Evolutionary conservation across 495 filamentous ascomycete species (phyloP), one percentile per base, ranked within the genome.

Genomic region (Venustampulla echinocandica): DNA sequence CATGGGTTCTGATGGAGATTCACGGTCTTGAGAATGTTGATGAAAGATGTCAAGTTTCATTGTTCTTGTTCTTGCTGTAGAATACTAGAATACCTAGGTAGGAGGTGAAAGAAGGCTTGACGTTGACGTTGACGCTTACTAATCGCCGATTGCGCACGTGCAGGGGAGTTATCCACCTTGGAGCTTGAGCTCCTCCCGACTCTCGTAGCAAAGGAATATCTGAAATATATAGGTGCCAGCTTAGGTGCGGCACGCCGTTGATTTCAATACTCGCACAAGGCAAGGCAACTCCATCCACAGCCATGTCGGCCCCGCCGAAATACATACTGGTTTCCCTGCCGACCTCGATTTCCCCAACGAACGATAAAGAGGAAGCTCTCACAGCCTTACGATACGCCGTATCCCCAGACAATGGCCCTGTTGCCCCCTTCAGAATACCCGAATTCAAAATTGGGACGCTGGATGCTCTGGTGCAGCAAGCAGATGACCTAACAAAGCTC

Each of bases 391-490:
- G 77, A 52, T 60, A 82, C 37, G 85, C 85, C 10, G 70, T 96
- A 46, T 68, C 76, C 21, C 66, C 77, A 25, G 85, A 95, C 44
- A 80, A 85, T 58, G 89, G 85, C 56, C 79, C 79, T 34, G 80
- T 86, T 15, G 70, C 79, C 38, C 80, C 82, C 6, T 96, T 96
- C 58, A 63, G 75, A 10, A 85, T 98, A 49, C 92, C 92, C 2
- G 82, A 85, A 32, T 94, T 98, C 74, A 98, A 97, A 69, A 94
- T 98, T 64, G 92, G 92, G 42, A 95, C 92, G 1, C 74, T 98
- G 39, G 92, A 98, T 65, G 87, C 85, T 33, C 70, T 98, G n/a
- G 88, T 98, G 20, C 86, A 93, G 67, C 90, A 98, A 61, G 92
- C 92, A 28, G 92, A 98, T 61, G 90, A 95, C 58, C 70, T 98